phyloP scores from a whole-genome alignment of 2,329 filamentous ascomycete genomes.

The Alternaria consortialis region DNA sequence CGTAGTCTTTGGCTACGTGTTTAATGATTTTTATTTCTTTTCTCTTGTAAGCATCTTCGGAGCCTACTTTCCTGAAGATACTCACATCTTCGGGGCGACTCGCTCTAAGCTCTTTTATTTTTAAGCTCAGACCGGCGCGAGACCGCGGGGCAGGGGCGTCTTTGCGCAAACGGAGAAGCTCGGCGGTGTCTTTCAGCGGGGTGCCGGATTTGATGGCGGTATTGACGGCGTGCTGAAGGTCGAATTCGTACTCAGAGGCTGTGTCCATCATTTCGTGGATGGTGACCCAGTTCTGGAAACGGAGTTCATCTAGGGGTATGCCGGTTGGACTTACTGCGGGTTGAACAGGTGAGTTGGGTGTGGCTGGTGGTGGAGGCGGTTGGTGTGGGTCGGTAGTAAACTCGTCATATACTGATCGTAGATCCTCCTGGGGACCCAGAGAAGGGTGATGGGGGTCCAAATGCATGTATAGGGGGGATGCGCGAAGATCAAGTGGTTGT shows the following conservation, averaged over 20 bases:
- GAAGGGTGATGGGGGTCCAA: conserved; percentile 37
- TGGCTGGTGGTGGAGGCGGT: conserved; percentile 28
- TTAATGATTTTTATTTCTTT: conserved; percentile 10
- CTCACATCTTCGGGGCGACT: not conserved
- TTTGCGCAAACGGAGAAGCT: conserved; percentile 11
- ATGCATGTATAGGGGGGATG: conserved; percentile 50
- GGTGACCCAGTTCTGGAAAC: conserved; percentile 61
- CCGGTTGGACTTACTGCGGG: conserved; percentile 46
- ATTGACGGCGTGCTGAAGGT: conserved; percentile 11
- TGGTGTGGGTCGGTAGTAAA: conserved; percentile 53
- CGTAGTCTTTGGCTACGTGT: conserved; percentile 9
- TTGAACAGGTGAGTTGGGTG: conserved; percentile 13
- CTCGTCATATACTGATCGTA: conserved; percentile 56
- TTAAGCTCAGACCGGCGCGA: conserved; percentile 2
- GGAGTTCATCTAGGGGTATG: conserved; percentile 55
- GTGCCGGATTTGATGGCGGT: conserved; percentile 20
- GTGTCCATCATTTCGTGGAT: conserved; percentile 57
- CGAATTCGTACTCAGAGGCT: conserved; percentile 39
- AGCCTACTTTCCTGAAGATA: conserved; percentile 12
- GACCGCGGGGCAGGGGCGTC: not conserved
- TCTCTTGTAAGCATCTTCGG: not conserved
- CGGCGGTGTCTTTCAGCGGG: conserved; percentile 11
- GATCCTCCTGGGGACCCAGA: conserved; percentile 35
- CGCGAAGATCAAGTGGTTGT: conserved; percentile 46
- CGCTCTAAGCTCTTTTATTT: conserved; percentile 15